phyloP scores from a whole-genome alignment of 345 rosid species.

The Eucalyptus pauciflora region DNA sequence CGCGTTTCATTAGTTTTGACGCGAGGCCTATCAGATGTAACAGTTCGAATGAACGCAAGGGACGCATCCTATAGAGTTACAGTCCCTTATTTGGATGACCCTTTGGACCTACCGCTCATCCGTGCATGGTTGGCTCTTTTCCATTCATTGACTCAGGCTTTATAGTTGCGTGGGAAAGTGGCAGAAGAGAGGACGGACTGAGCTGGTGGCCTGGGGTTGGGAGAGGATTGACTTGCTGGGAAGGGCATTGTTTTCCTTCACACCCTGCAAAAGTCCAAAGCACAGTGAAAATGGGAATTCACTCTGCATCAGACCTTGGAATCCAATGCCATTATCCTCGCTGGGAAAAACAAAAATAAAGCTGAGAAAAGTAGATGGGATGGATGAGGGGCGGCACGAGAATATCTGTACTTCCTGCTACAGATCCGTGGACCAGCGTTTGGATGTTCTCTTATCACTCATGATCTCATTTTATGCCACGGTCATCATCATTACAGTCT shows the following conservation, averaged over 20 bases:
- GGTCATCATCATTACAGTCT: background rate
- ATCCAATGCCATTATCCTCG: background rate
- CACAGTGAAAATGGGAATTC: background rate
- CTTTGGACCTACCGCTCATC: background rate
- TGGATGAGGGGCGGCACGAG: background rate
- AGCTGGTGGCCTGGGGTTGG: background rate
- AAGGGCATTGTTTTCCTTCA: background rate
- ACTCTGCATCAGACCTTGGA: background rate
- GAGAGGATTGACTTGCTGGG: background rate
- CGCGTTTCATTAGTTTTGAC: background rate
- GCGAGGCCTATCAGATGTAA: fast-evolving
- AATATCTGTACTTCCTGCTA: background rate
- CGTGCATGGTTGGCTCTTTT: background rate
- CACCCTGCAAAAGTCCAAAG: background rate
- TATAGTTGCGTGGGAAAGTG: background rate
- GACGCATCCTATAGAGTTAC: background rate
- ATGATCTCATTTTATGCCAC: background rate
- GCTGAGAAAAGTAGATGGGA: background rate
- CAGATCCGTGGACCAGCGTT: background rate
- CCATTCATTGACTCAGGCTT: background rate
- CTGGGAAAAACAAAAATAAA: background rate
- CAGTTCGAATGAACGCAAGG: background rate
- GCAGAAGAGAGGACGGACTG: background rate
- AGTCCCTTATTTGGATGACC: background rate
- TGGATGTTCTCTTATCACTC: background rate